Evolutionary conservation across 257 asterid species (phyloP), one percentile per base, ranked within the genome.

Genomic region (Nicotiana sylvestris): DNA sequence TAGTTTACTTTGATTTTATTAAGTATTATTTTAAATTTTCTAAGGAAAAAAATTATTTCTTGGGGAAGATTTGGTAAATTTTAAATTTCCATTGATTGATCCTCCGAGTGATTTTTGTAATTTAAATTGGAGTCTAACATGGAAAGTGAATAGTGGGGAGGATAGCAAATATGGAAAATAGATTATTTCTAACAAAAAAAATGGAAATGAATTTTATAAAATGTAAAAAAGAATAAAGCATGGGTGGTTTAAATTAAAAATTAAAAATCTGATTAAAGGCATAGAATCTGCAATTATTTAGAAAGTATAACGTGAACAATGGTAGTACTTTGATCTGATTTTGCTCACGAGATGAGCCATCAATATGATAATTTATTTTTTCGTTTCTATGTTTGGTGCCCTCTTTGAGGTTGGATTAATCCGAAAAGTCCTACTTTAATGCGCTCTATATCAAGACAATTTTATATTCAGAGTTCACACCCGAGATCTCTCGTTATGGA

Each of bases 281-380:
- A 3, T 46, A 49, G 2, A 74, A 74, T 49, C 13, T 27, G 80
- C 43, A 27, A 49, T 27, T 74, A 27, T 74, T 49, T 30, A 49
- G 62, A 49, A 74, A 74, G 62, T 49, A 55, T 49, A 74, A 49
- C 62, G 80, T 74, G 80, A 74, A 74, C 7, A 78, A 18, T 78
- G 9, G 4, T 6, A 57, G 64, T 57, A 1, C 10, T 18, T 57
- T 57, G 9, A 18, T 57, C 11, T 17, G 9, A 18, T 18, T 57
- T 57, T 57, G 7, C 3, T 74, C 62, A 74, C 62, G 62, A 49
- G 43, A 72, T 72, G 60, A 72, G 49, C 60, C 78, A 21, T 72
- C 10, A 70, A 6, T 21, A 43, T 43, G 6, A 70, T 70, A 37
- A 33, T 33, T 0, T 33, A 0, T 33, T 33, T 33, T 33, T 32